Conservation (phyloP, 2,329 filamentous ascomycete genomes). For the Ophiostoma tasmaniense region DNA sequence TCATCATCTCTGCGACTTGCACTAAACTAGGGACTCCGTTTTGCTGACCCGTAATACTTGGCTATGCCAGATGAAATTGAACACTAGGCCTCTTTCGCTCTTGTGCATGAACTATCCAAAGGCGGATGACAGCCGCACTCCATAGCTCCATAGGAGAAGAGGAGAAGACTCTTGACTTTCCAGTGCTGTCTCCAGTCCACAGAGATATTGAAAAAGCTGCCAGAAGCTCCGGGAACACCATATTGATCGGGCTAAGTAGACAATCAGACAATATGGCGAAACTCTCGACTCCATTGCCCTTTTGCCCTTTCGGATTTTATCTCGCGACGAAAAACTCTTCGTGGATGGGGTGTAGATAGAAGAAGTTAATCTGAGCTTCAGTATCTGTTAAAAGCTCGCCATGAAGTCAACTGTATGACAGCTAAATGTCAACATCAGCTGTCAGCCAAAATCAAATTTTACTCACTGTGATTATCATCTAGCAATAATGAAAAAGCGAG, state of each 20-base stretch:
- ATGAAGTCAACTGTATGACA: no score
- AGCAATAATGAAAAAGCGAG: no score
- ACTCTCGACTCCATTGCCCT: background rate
- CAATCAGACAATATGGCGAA: background rate
- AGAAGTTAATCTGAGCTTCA: no score
- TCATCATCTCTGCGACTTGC: background rate
- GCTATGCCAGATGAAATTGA: constrained; percentile 9
- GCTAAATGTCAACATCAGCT: no score
- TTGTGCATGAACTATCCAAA: background rate
- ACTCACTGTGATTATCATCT: no score
- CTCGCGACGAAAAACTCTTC: no score
- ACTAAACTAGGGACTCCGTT: background rate
- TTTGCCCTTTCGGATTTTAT: background rate
- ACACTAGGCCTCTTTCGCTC: constrained; percentile 3
- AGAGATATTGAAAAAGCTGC: background rate
- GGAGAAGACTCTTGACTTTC: background rate
- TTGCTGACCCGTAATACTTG: background rate
- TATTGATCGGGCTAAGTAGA: background rate
- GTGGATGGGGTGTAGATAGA: background rate
- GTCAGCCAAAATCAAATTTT: no score
- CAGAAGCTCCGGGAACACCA: background rate
- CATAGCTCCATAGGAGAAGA: background rate
- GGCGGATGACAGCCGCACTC: background rate
- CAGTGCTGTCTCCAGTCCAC: no score
- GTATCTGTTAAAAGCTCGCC: no score